These are phyloP conservation scores for Nothophytophthora sp. DNA, from an alignment of 352 stramenopile species.

Conservation along the genomic window DNA sequence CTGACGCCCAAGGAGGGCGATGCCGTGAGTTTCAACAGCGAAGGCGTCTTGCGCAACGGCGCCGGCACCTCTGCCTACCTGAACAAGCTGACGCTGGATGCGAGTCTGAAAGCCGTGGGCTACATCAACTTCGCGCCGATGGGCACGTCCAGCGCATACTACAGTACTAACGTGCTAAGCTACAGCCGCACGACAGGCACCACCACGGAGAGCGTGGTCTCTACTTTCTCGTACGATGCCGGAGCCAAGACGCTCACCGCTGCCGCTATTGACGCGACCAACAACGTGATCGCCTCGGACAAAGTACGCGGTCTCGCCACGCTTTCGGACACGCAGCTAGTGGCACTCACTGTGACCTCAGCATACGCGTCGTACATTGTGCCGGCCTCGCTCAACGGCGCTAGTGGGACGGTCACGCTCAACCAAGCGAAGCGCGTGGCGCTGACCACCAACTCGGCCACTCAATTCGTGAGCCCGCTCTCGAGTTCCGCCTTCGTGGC, in stretches of 20 bases:
- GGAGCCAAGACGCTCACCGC: conserved; percentile 36
- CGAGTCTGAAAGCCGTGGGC: conserved; percentile 6
- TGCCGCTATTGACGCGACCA: conserved; percentile 5
- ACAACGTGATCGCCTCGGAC: conserved; percentile 22
- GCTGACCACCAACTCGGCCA: conserved; percentile 23
- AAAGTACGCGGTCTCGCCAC: conserved; percentile 55
- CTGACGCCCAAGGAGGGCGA: conserved; percentile 24
- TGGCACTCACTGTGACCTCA: conserved; percentile 27
- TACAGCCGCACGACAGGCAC: conserved; percentile 33
- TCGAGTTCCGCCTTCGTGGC: conserved; percentile 40
- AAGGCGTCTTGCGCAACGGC: conserved; percentile 43
- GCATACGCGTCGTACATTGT: conserved; percentile 25
- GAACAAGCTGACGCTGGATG: conserved; percentile 26
- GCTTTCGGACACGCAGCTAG: conserved; percentile 51
- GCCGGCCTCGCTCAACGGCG: conserved; percentile 28
- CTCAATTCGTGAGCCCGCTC: conserved; percentile 45
- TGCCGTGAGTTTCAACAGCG: conserved; percentile 38
- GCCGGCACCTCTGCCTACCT: conserved; percentile 75
- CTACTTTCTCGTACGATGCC: conserved; percentile 37
- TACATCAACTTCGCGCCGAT: conserved; percentile 62
- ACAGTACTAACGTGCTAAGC: conserved; percentile 52
- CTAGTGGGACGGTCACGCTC: conserved; percentile 12
- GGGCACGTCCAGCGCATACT: conserved; percentile 29
- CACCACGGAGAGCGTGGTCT: conserved; percentile 44
- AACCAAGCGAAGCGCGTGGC: conserved; percentile 17